phyloP scores from a whole-genome alignment of 257 asterid genomes.

The Petrea volubilis region DNA sequence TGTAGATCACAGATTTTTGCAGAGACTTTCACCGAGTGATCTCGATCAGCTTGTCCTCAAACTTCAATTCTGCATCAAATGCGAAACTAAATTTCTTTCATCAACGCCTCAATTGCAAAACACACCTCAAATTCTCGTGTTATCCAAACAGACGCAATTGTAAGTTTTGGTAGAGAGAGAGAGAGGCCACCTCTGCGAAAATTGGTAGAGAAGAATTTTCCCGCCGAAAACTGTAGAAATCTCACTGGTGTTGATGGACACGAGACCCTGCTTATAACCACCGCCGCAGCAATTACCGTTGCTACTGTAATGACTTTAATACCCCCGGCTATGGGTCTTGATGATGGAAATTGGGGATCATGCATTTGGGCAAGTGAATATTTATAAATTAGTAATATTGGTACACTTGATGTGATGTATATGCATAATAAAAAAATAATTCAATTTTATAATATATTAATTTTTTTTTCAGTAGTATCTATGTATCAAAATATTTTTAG shows the following conservation, averaged over 20 bases:
- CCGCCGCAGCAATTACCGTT: not conserved
- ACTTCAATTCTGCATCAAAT: not conserved
- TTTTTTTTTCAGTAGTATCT: too few relatives aligned
- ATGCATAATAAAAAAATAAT: too few relatives aligned
- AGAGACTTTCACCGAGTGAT: not conserved
- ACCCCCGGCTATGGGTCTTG: not conserved
- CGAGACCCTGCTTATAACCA: not conserved
- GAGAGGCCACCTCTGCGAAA: not conserved
- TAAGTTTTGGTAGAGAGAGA: not conserved
- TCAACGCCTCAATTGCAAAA: constrained; percentile 3
- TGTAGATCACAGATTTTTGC: constrained; percentile 1
- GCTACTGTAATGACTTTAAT: not conserved
- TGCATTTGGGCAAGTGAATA: too few relatives aligned
- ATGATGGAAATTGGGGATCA: too few relatives aligned
- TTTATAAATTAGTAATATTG: too few relatives aligned
- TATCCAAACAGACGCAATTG: not conserved
- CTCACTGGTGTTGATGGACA: not conserved
- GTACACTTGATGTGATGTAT: too few relatives aligned
- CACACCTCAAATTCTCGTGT: not conserved
- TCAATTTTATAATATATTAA: too few relatives aligned
- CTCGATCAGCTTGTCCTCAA: not conserved
- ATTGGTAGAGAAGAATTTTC: not conserved
- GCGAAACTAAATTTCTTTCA: not conserved
- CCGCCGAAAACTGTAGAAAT: constrained; percentile 24
- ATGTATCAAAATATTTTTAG: too few relatives aligned